These are phyloP conservation scores for Globisporangium ultimum DNA, from an alignment of 352 stramenopile genomes.

Conservation along the genomic window DNA sequence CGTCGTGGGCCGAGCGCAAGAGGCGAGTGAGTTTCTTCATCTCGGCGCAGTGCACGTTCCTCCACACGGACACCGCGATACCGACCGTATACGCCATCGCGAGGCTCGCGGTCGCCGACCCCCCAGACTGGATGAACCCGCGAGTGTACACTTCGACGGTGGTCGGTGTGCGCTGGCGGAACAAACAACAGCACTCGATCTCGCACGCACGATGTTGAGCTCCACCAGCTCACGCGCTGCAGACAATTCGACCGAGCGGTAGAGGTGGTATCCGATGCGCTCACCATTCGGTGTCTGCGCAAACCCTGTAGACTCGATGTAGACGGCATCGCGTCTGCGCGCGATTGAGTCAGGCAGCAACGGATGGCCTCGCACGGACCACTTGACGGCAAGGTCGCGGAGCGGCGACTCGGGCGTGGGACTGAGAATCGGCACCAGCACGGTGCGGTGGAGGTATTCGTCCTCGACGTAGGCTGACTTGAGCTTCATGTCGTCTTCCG, in stretches of 20 bases:
- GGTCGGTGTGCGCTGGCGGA: slow-evolving; percentile 39
- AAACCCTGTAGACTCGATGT: slow-evolving; percentile 46
- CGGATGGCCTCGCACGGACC: slow-evolving; percentile 42
- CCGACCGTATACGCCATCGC: neutral
- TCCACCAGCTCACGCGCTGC: slow-evolving; percentile 30
- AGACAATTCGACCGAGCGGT: slow-evolving; percentile 55
- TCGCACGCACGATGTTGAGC: slow-evolving; percentile 36
- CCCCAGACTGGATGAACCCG: slow-evolving; percentile 4
- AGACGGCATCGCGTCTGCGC: slow-evolving; percentile 55
- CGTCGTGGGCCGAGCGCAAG: neutral
- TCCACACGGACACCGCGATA: slow-evolving; percentile 2
- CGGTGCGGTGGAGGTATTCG: slow-evolving; percentile 36
- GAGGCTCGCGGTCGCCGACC: neutral
- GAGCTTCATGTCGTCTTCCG: slow-evolving; percentile 45
- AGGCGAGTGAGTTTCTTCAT: slow-evolving; percentile 15
- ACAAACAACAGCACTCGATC: slow-evolving; percentile 49
- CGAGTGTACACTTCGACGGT: slow-evolving; percentile 41
- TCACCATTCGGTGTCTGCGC: slow-evolving; percentile 32
- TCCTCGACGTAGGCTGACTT: slow-evolving; percentile 50
- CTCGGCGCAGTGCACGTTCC: slow-evolving; percentile 4
- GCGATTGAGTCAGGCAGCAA: slow-evolving; percentile 33
- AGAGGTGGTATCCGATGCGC: slow-evolving; percentile 46
- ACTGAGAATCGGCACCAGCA: slow-evolving; percentile 30
- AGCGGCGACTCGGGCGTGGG: slow-evolving; percentile 39
- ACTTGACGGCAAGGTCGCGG: slow-evolving; percentile 39